phyloP scores from a whole-genome alignment of 2,329 filamentous ascomycete species.

The Zarea fungicola region DNA sequence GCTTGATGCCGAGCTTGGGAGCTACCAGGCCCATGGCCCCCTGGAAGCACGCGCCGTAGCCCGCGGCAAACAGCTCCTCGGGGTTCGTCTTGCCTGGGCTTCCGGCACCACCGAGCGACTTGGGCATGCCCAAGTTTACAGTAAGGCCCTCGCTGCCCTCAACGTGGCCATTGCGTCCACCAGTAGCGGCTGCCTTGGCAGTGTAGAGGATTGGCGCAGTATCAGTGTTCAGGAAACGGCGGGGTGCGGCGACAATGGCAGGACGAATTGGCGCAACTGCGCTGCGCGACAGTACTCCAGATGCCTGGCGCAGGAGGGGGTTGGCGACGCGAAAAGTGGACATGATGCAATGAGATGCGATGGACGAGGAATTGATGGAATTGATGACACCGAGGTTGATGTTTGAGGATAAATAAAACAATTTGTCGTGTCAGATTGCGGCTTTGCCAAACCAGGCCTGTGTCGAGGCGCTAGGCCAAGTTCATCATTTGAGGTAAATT shows the following conservation, averaged over 20 bases:
- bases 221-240: conserved; percentile 32
- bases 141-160: conserved; percentile 23
- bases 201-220: conserved; percentile 34
- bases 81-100: conserved; percentile 38
- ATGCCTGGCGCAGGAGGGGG: conserved; percentile 1
- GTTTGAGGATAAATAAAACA: too few relatives aligned
- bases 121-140: conserved; percentile 37
- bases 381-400: background rate
- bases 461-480: too few relatives aligned
- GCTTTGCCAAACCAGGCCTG: too few relatives aligned
- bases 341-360: background rate
- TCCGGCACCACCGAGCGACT: conserved; percentile 35
- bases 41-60: conserved; percentile 43
- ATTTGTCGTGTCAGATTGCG: too few relatives aligned
- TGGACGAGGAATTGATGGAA: background rate
- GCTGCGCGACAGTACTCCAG: background rate
- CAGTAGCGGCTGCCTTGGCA: conserved; percentile 31
- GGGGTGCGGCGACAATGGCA: background rate
- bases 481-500: too few relatives aligned
- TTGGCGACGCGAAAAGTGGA: background rate
- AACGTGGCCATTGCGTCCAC: conserved; percentile 29
- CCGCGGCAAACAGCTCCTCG: conserved; percentile 43
- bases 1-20: conserved; percentile 32
- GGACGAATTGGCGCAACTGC: background rate
- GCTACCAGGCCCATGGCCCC: conserved; percentile 41